phyloP scores from a whole-genome alignment of 441 rosid genomes.

The Breynia disticha region DNA sequence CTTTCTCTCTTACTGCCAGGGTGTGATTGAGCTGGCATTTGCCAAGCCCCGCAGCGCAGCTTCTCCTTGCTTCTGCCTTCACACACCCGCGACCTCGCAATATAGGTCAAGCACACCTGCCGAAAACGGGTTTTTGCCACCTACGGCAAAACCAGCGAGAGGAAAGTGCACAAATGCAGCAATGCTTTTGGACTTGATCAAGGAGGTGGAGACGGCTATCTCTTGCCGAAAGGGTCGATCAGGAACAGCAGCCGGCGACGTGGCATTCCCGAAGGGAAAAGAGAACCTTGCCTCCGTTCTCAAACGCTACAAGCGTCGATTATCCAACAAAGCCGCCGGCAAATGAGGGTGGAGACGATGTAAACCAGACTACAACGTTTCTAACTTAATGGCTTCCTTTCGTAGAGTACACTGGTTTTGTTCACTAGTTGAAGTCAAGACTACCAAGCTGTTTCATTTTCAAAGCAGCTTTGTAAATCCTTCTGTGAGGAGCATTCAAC shows the following conservation, averaged over 20 bases:
- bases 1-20: slow-evolving; percentile 34
- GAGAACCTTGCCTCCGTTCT: slow-evolving; percentile 90
- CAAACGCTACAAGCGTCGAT: slow-evolving; percentile 89
- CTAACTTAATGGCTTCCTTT: slow-evolving; percentile 16
- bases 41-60: slow-evolving; percentile 58
- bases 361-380: slow-evolving; percentile 22
- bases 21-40: slow-evolving; percentile 74
- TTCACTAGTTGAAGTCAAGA: slow-evolving; percentile 8
- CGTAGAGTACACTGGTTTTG: slow-evolving; percentile 24
- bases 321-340: slow-evolving; percentile 43
- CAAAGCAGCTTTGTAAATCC: slow-evolving; percentile 20
- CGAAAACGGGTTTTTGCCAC: slow-evolving; percentile 64
- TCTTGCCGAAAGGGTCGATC: slow-evolving; percentile 76
- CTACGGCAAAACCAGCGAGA: slow-evolving; percentile 55
- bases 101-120: slow-evolving; percentile 43
- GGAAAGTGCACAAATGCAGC: slow-evolving; percentile 72
- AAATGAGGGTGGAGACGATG: slow-evolving; percentile 32
- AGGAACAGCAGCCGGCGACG: slow-evolving; percentile 96
- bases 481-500: too few relatives aligned
- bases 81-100: slow-evolving; percentile 47
- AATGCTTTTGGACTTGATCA: slow-evolving; percentile 55
- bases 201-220: slow-evolving; percentile 85
- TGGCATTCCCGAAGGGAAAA: slow-evolving; percentile 91
- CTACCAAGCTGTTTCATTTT: slow-evolving; percentile 25
- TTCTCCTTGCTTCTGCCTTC: slow-evolving; percentile 84